These are phyloP conservation scores for Solanum tarapatanum DNA, from an alignment of 257 asterid genomes.

Conservation along the genomic window DNA sequence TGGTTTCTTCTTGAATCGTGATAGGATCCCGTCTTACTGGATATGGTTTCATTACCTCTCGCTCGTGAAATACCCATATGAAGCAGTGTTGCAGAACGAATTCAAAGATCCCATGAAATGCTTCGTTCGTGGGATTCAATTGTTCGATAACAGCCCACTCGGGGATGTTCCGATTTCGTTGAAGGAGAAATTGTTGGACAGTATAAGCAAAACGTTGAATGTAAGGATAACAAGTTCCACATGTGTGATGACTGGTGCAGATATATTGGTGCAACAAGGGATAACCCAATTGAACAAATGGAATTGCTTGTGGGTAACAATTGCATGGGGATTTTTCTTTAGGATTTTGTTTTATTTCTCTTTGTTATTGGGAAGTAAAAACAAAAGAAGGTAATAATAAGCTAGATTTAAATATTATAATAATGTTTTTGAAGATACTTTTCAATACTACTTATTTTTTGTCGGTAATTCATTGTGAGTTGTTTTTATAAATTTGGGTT, in stretches of 20 bases:
- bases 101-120: slow-evolving; percentile 16
- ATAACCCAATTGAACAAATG: slow-evolving; percentile 17
- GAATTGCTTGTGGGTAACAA: slow-evolving; percentile 24
- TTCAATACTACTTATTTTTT: not conserved
- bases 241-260: slow-evolving; percentile 22
- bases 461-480: not conserved
- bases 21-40: slow-evolving; percentile 30
- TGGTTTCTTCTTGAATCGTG: slow-evolving; percentile 21
- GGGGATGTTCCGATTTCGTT: not conserved
- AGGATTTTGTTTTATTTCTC: slow-evolving; percentile 24
- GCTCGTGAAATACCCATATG: slow-evolving; percentile 26
- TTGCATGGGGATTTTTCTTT: slow-evolving; percentile 32
- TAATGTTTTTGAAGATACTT: not conserved
- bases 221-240: slow-evolving; percentile 16
- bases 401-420: not conserved
- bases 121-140: slow-evolving; percentile 28
- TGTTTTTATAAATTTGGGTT: not conserved
- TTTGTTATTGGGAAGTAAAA: slow-evolving; percentile 20
- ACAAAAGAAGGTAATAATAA: slow-evolving; percentile 17
- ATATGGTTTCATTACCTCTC: slow-evolving; percentile 38
- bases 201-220: slow-evolving; percentile 15
- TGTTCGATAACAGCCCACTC: slow-evolving; percentile 21
- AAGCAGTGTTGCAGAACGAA: slow-evolving; percentile 27
- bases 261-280: slow-evolving; percentile 23
- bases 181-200: slow-evolving; percentile 13